Evolutionary conservation across 73 alveolate genomes (phyloP), one percentile per base, ranked within the genome.

Genomic region (Paramecium bursaria): DNA sequence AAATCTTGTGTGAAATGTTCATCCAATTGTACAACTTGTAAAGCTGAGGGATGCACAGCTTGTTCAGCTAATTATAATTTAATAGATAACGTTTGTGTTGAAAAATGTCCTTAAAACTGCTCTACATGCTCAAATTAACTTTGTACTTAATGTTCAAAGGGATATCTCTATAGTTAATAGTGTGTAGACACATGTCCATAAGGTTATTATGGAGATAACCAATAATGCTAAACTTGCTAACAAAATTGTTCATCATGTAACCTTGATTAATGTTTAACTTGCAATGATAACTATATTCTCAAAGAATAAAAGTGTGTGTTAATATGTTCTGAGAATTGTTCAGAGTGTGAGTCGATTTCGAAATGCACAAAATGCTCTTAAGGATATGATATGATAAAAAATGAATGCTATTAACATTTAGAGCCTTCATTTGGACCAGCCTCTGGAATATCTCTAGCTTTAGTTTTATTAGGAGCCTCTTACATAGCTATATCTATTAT

Each of bases 171-270:
- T 39, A 7, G 17, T 17, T 39, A 35, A 21, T 53, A 47, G 0
- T 67, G 82, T 42, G 4, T 67, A 2, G 6, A 21, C 14, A 11
- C 5, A 0, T 67, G 82, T 29, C 11, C 49, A 35, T 44, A 31
- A 39, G 6, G 14, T 4, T 67, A 35, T 15, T 39, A 35, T 39
- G 14, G 19, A 14, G 33, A 13, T 3, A 47, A 23, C 44, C 11
- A 44, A 19, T 39, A 2, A 35, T 67, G 82, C 46, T 31, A 21
- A 21, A 6, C 33, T 21, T 67, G 82, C 22, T 39, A 21, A 9
- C 33, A 15, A 21, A 67, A 67, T 67, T 67, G 82, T 42, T 13
- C 21, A 10, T 39, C 15, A 1, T 67, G 82, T 17, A 47, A 67
- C 21, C 33, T 39, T 67, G 21, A 67, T 33, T 15, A 6, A 31